Evolutionary conservation across 2,329 filamentous ascomycete species (phyloP), one percentile per base, ranked within the genome.

Genomic region (Alternaria solani): DNA sequence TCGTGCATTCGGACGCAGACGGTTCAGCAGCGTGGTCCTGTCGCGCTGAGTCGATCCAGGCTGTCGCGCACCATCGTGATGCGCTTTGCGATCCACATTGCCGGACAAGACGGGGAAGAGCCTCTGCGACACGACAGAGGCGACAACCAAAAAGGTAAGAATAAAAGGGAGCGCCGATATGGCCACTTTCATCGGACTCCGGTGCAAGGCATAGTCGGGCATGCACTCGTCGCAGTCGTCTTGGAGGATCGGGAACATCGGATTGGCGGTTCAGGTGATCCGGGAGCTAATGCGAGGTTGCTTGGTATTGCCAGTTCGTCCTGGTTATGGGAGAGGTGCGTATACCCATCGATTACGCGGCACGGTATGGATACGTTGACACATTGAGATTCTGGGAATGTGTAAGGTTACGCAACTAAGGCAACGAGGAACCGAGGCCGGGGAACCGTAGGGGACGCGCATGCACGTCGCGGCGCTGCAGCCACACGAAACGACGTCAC

Each of bases 41-140:
- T 74, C 72, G 36, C 69, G 73, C 49, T 68, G 54, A 9, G 61
- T 49, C 52, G 68, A 63, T 30, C 60, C 75, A 36, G 89, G 86
- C 59, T 88, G 84, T 47, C 87, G 81, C 2, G 88, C 88, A 25
- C 89, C 83, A 64, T 87, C 84, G 71, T 89, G 85, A 67, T 87
- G 86, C 61, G 88, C 83, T 68, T 86, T 88, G 64, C 88, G 85
- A 59, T 82, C 84, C 71, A 72, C 57, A 59, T 80, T 74, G 61
- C 84, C 84, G 41, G 90, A 88, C 8, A 96, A 85, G n/a, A 87
- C 81, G 4, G 92, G 92, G 70, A 92, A 93, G 18, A 96, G 80
- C 69, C 87, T 89, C 36, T 87, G 85, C 51, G 88, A 84, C 51
- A 91, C 89, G 55, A 91, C 78, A 36, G 86, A 70, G 51, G 85